phyloP scores from a whole-genome alignment of 306 rosid species.

The Luffa aegyptiaca region DNA sequence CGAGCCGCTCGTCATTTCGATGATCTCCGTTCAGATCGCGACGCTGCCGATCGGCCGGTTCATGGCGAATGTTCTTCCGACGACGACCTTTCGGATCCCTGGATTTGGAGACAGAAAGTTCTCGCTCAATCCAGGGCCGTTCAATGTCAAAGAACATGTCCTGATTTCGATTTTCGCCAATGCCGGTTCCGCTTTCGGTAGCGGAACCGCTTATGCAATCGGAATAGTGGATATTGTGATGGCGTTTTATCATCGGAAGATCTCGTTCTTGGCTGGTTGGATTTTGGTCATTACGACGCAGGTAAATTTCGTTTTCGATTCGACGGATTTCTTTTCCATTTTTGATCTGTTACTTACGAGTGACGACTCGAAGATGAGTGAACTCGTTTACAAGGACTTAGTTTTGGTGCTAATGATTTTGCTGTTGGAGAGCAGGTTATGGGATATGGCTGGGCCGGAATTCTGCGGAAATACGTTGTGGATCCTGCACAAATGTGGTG shows the following conservation, averaged over 20 bases:
- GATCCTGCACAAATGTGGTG: constrained; percentile 11
- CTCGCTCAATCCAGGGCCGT: constrained; percentile 29
- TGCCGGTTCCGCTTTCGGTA: constrained; percentile 47
- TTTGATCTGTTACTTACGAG: neutral
- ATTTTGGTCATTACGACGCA: constrained; percentile 22
- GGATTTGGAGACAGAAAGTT: constrained; percentile 24
- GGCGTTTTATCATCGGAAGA: constrained; percentile 26
- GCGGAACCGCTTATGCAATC: constrained; percentile 24
- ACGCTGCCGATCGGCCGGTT: constrained; percentile 55
- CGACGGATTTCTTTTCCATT: neutral
- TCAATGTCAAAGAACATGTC: constrained; percentile 32
- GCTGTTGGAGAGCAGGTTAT: neutral
- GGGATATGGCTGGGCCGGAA: constrained; percentile 12
- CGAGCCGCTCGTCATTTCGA: constrained; percentile 50
- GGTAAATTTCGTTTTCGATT: neutral
- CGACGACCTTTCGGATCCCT: constrained; percentile 28
- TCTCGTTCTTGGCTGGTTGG: constrained; percentile 21
- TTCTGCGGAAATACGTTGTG: neutral
- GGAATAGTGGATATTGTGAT: constrained; percentile 19
- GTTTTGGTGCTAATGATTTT: neutral
- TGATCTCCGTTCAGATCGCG: constrained; percentile 51
- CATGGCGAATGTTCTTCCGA: constrained; percentile 47
- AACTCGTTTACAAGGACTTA: neutral
- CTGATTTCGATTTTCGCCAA: constrained; percentile 28
- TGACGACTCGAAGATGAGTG: neutral